phyloP scores from a whole-genome alignment of 768 basidiomycete species.

The Podaxis sp. region DNA sequence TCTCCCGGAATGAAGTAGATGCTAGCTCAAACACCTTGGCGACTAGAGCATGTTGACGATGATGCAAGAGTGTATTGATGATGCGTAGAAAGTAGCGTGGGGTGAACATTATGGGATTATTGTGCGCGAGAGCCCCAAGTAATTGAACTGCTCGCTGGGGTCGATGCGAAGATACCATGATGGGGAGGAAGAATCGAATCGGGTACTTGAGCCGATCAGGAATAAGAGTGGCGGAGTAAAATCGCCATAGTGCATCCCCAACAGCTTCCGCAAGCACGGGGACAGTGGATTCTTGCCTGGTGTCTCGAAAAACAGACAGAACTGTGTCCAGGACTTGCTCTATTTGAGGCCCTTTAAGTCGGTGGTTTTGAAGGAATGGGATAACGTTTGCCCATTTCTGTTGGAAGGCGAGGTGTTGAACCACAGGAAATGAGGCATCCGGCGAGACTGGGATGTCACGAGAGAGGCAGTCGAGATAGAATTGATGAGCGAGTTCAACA shows the following conservation, averaged over 20 bases:
- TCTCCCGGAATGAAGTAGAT: conserved; percentile 20
- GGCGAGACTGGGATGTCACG: conserved; percentile 24
- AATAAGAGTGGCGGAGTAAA: conserved; percentile 37
- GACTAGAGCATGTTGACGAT: conserved; percentile 38
- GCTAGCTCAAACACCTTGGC: conserved; percentile 28
- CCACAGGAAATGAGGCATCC: conserved; percentile 28
- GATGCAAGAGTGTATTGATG: conserved; percentile 38
- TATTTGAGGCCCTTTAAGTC: conserved; percentile 29
- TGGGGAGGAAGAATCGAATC: conserved; percentile 45
- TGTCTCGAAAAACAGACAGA: conserved; percentile 35
- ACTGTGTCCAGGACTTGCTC: conserved; percentile 40
- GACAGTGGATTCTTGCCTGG: conserved; percentile 30
- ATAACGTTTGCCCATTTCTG: conserved; percentile 30
- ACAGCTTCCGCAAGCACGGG: conserved; percentile 31
- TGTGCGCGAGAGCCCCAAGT: conserved; percentile 37
- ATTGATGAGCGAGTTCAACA: conserved; percentile 27
- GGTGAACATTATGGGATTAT: conserved; percentile 39
- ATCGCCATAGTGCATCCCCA: conserved; percentile 30
- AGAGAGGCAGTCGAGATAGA: conserved; percentile 32
- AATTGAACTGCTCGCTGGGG: conserved; percentile 36
- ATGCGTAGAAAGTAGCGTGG: conserved; percentile 37
- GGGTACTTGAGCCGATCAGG: conserved; percentile 36
- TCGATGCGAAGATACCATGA: conserved; percentile 38
- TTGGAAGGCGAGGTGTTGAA: conserved; percentile 29
- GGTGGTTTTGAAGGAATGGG: conserved; percentile 32